Evolutionary conservation across 2,329 filamentous ascomycete genomes (phyloP), one percentile per base, ranked within the genome.

Genomic region (Ilyonectria mors-panacis): DNA sequence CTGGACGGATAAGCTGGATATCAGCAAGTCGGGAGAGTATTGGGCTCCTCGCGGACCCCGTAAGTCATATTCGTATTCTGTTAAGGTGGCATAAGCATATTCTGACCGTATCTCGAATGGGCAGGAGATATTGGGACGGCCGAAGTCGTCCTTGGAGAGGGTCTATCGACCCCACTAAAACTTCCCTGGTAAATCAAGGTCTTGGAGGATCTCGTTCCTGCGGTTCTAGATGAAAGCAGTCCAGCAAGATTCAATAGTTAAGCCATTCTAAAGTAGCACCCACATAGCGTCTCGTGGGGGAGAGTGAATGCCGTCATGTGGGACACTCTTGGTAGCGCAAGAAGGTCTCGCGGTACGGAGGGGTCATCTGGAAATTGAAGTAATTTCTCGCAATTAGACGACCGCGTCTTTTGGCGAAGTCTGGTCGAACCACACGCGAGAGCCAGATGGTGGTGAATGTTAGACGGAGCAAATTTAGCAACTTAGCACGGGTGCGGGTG

Each of bases 1-100:
- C 30, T 94, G 91, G 86, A 84, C 88, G 12, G 85, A 89, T 39
- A 82, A 81, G 12, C 88, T 94, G 67, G 88, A 90, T 74, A 87
- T 93, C 30, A 84, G 81, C 72, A 91, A 90, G 79, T 91, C 90
- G 6, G 92, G 92, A 8, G 83, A 93, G 79, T 93, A 88, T 73
- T 94, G 92, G 92, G 92, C 92, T 37, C 92, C 92, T 2, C 83
- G 91, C 70, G 92, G 92, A 71, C 86, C 91, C 64, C 81, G 90
- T 91, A 81, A 82, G 87, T 81, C 70, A 76, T 55, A 48, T 47
- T 28, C 17, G 9, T 23, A 30, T 33, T 39, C n/a, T 45, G 50
- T 42, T 42, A 17, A 42, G 23, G 47, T 23, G 30, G 55, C 23
- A 42, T 35, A 26, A 26, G 26, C 26, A 35, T 44, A 35, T 61